Base-by-base conservation (phyloP, 2,329 filamentous ascomycete genomes). In the Phymatotrichopsis omnivora region DNA sequence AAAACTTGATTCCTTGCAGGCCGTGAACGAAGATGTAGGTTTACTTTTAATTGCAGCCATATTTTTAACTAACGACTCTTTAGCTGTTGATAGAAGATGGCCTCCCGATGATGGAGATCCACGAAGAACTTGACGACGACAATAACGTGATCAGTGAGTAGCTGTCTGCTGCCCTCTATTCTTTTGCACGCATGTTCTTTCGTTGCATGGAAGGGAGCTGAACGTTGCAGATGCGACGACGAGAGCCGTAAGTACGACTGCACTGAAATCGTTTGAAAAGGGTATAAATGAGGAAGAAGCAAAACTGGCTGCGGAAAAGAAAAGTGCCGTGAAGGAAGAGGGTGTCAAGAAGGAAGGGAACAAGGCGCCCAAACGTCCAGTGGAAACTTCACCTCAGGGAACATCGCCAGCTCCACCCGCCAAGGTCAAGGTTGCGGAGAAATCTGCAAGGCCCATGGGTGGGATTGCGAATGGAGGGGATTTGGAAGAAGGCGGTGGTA, bases 111-210 rank as follows among this genome's bases (percentile, higher is more conserved):
- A 87, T 82, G 24, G 91, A 96, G 58, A 96, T 98, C 54, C 70
- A 85, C 43, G 91, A 98, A 64, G 78, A 93, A 65, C 69, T 96
- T 19, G 91, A 96, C 60, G 87, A 95, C 7, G 76, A 93, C 8
- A 91, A 80, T 45, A 91, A 93, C 58, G 74, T 96, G 3, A 64
- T 94, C 14, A 50, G 57, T 59, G 33, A 39, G 54, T 47, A 17
- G 8, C 34, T 14, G 16, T 23, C n/a, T 31, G 11, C 14, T 11
- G 19, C 3, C 19, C 19, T 25, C n/a, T 27, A 30, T 19, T 27
- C 20, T 10, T 2, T 22, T 35, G 10, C 16, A 19, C 10, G 10
- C 4, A 14, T 17, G 31, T 24, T 14, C 12, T 31, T 14, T 5
- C 16, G 8, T 23, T 14, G 8, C 8, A 2, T 2, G 10, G 16